Base-by-base conservation (phyloP, 129 eudicot species). In the Heracleum sosnowskyi region DNA sequence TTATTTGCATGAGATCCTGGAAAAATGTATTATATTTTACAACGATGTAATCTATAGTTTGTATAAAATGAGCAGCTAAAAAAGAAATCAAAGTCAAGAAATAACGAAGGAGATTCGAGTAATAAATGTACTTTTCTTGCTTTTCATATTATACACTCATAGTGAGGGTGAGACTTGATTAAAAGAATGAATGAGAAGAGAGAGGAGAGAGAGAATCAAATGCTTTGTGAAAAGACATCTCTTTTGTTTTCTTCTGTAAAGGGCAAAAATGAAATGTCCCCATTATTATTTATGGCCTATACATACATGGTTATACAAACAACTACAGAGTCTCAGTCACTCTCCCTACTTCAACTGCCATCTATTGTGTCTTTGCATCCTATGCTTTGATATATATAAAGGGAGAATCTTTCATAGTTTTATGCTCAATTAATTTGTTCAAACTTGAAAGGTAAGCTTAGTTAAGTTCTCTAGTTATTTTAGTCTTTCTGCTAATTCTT, bases 181-280 rank as follows among this genome's bases (percentile, higher is more conserved):
- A 26, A n/a, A 10, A n/a, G 33, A 9, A n/a, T 63, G 29, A 62
- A 24, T 0, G 69, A 28, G 70, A 63, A 63, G 5, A 6, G 26
- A 63, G 3, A 63, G 70, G 5, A 6, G 26, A 63, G 3, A 63
- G 70, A 29, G 70, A 26, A 63, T 63, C 70, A 63, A 63, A 63
- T 63, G 70, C 70, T 63, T 63, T 63, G 70, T 20, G 7, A 63
- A 63, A 63, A 63, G 70, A 26, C 70, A 63, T 28, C 70, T 28
- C 36, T 28, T 63, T 63, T 63, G 70, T 63, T 26, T 29, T 63
- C 12, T 8, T 62, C 16, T 62, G 69, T 62, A 28, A 26, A 62
- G 69, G 15, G 34, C 57, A 62, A 62, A 62, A 62, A 24, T n/a
- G 69, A 62, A n/a, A 62, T 62, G 34, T n/a, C 33, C 68, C 33